These are phyloP conservation scores for Vigna mungo DNA, from an alignment of 306 rosid species.

Conservation along the genomic window DNA sequence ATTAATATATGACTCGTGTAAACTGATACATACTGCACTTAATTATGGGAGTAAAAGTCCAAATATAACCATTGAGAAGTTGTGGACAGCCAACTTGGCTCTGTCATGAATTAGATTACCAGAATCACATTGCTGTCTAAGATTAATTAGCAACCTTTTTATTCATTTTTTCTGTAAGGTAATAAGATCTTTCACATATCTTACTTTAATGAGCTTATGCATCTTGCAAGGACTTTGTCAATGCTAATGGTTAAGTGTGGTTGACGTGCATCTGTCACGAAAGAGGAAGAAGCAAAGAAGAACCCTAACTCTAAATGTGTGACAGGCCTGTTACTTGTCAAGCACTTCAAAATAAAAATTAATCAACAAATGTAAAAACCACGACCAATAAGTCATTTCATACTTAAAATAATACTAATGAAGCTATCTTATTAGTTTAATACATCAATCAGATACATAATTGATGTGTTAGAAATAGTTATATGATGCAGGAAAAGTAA, in stretches of 20 bases:
- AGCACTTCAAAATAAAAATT: conserved; percentile 56
- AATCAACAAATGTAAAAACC: conserved; percentile 24
- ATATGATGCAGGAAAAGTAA: conserved; percentile 42
- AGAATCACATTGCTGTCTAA: not conserved
- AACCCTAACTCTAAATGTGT: conserved; percentile 32
- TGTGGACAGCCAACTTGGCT: not conserved
- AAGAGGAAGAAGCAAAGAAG: not conserved
- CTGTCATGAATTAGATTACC: not conserved
- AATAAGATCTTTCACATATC: no score
- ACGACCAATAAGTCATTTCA: not conserved
- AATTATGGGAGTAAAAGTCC: not conserved
- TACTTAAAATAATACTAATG: not conserved
- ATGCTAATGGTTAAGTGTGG: conserved; percentile 45
- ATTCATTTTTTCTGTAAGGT: no score
- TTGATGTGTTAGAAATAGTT: conserved; percentile 46
- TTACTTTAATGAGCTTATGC: not conserved
- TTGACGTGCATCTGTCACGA: conserved; percentile 47
- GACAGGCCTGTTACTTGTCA: conserved; percentile 52
- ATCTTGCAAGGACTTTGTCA: not conserved
- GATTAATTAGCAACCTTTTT: no score
- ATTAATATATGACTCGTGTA: no score
- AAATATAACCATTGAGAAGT: not conserved
- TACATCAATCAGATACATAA: conserved; percentile 4
- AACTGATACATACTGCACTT: no score
- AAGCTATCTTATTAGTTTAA: not conserved